Base-by-base conservation (phyloP, 441 rosid genomes). In the Euphorbia celastroides region DNA sequence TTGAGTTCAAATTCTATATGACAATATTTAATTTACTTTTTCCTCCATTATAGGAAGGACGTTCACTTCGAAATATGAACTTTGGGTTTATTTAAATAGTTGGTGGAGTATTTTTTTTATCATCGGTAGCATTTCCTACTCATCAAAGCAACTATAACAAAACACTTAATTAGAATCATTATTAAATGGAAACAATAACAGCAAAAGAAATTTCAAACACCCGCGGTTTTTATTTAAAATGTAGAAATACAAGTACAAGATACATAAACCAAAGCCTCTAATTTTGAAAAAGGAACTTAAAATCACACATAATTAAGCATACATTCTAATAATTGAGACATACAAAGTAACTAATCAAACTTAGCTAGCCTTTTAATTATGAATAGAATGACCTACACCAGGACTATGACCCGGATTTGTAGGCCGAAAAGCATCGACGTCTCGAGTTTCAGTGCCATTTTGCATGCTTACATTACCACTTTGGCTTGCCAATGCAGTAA, bases 361-460 rank as follows among this genome's bases (percentile, higher is more conserved):
- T n/a, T 57, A 57, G 31, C 38, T 55, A 62, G 2, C 20, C 54
- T 48, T n/a, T 44, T 55, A 72, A 64, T 70, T 48, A 6, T 57
- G 69, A 57, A 66, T 12, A 38, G 64, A 67, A 55, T 80, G 84
- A 20, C 84, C 81, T 4, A 71, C 81, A 16, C 81, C 81, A 2
- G 76, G 78, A 69, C 86, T 82, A 60, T 81, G 86, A 31, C 89
- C 92, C 1, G 86, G 87, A 23, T 74, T 70, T 28, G 89, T 84
- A 17, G 84, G 87, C 22, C 87, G 79, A 75, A 84, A 82, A 34
- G 83, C 87, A n/a, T 79, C 81, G 55, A 71, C 83, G 26, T 42
- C 30, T 12, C 10, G 59, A 31, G 64, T 57, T 52, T 55, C 62
- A 26, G 52, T 16, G 17, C 22, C 68, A 28, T 48, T 17, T n/a